Conservation (phyloP, 2,329 filamentous ascomycete genomes). For the Trichoderma oligosporum region DNA sequence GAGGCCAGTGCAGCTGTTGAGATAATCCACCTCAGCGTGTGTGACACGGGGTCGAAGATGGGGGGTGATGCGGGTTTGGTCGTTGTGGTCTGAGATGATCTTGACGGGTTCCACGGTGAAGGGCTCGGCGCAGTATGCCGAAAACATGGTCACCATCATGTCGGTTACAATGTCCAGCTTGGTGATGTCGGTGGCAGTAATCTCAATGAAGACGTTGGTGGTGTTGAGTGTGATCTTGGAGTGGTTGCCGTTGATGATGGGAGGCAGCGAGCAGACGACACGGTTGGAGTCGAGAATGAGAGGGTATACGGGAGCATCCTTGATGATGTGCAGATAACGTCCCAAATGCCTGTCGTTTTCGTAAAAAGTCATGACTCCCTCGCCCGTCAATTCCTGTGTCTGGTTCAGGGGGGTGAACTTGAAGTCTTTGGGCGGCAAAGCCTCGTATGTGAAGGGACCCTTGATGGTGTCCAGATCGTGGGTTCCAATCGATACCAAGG, state of each 20-base stretch:
- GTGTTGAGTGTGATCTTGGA: constrained; percentile 93
- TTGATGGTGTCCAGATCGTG: constrained; percentile 92
- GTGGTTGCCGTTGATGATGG: constrained; percentile 96
- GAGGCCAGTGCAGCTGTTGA: constrained; percentile 89
- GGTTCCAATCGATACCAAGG: constrained; percentile 93
- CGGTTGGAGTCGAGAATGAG: constrained; percentile 90
- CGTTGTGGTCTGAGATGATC: constrained; percentile 88
- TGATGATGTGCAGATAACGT: constrained; percentile 89
- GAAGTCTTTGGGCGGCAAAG: constrained; percentile 85
- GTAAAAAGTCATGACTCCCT: constrained; percentile 91
- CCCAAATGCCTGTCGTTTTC: constrained; percentile 91
- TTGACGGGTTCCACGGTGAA: constrained; percentile 94
- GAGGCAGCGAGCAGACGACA: constrained; percentile 86
- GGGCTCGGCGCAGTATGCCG: constrained; percentile 77
- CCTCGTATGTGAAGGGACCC: constrained; percentile 96
- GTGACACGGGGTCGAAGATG: constrained; percentile 72
- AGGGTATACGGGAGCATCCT: constrained; percentile 88
- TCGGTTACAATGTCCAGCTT: constrained; percentile 95
- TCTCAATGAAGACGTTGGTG: constrained; percentile 93
- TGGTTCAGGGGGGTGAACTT: constrained; percentile 90
- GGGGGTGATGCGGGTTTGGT: constrained; percentile 74
- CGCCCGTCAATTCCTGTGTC: constrained; percentile 78
- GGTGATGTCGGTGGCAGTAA: constrained; percentile 91
- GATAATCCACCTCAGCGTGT: constrained; percentile 83
- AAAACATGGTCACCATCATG: constrained; percentile 97